Evolutionary conservation across 2,329 filamentous ascomycete genomes (phyloP), one percentile per base, ranked within the genome.

Genomic region (Penicillium sp.): DNA sequence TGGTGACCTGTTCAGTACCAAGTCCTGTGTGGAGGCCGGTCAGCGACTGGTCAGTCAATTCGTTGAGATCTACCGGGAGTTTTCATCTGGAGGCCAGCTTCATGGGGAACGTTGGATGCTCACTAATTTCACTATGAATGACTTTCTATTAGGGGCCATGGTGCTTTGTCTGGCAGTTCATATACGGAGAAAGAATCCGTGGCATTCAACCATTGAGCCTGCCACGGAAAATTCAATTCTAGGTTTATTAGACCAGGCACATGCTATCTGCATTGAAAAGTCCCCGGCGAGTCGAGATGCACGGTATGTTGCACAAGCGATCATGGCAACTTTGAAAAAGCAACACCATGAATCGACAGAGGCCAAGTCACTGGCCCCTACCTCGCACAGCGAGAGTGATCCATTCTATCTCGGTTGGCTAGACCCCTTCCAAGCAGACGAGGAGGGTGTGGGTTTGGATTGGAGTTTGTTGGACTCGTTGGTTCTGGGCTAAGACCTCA

Each of bases 61-160:
- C 34, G 44, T 65, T 20, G 55, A 61, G 9, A 56, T 66, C 10
- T 60, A 66, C 30, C 48, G 56, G n/a, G 63, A 67, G 33, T 63
- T 66, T 32, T 32, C 37, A 20, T 51, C 59, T 9, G 62, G 65
- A 13, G 60, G 64, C 12, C 60, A 61, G 17, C 44, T 67, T 6
- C 41, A 61, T 23, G 44, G 27, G 7, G 54, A 61, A 33, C 55
- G 60, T 4, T 67, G 64, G 60, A 61, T 66, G 46, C 37, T 66
- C 4, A 58, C 48, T 12, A 66, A 59, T 44, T 59, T 67, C 15
- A 66, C 59, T 3, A 52, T 58, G 51, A 62, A 67, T 52, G 65
- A 67, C 29, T 67, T 66, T 39, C 50, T 66, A 2, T 39, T 67
- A 20, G 63, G 61, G 1, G 48, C 58, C 24, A 62, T 64, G 54